Evolutionary conservation across 352 stramenopile genomes (phyloP), one percentile per base, ranked within the genome.

Genomic region (Achlya hypogyna): DNA sequence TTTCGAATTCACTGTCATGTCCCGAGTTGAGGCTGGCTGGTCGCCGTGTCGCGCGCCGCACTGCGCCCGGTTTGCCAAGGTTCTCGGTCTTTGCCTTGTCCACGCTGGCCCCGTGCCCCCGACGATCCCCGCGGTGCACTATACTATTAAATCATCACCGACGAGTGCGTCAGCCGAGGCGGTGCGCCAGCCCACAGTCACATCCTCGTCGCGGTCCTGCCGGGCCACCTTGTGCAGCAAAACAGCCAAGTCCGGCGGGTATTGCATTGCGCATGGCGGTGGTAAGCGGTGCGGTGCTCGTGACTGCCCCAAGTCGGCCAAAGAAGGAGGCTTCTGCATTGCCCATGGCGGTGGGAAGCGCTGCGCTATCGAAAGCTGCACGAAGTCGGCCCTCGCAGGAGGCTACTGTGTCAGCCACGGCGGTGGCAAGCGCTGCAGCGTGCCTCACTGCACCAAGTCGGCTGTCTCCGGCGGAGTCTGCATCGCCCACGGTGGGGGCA

Each of bases 401-500:
- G 84, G 84, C 0, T 84, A 91, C 29, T 93, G 84, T 70, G 89
- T 91, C 70, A 88, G 78, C 52, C 84, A 91, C 60, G 84, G 84
- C 4, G 84, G 81, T 20, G 84, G 82, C 23, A 91, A 93, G 69
- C 84, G 84, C 38, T 93, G 84, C 56, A 73, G 73, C 0, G 75
- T 82, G 16, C 72, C 78, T 1, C 72, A 89, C 67, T 93, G 84
- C 63, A 86, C 87, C 65, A 82, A 90, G 70, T 82, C 81, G 0
- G 84, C 84, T 20, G 79, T 82, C 65, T 89, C 88, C 47, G 78
- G 81, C 14, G 84, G 82, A 20, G 76, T 84, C 35, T 93, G 84
- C 73, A 93, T 93, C 52, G 73, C 77, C 27, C 84, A 93, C 70
- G 78, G 83, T 58, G 70, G 70, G 20, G 70, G 70, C 16, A 28